Conservation (phyloP, 78 protist genomes). For the Emiliania huxleyi region DNA sequence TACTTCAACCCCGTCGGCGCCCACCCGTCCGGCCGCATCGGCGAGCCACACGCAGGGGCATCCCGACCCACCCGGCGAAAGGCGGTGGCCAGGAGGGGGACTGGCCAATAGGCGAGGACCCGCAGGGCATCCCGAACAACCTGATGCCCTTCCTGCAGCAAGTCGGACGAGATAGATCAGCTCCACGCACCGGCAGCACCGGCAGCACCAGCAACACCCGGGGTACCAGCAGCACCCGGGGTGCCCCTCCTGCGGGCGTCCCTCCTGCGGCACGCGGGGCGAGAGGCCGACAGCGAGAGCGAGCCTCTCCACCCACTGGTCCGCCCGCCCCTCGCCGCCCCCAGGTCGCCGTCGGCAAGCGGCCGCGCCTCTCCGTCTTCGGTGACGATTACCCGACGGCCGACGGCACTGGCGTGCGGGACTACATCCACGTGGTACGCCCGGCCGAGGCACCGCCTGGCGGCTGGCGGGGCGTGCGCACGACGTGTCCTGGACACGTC, state of each 20-base stretch:
- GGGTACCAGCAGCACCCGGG: too few species aligned
- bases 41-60: too few species aligned
- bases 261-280: neutral
- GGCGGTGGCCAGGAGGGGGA: too few species aligned
- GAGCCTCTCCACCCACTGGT: neutral
- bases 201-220: too few species aligned
- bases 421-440: slow-evolving; percentile 96
- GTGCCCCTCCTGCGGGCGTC: too few species aligned
- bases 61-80: too few species aligned
- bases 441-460: too few species aligned
- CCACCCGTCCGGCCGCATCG: slow-evolving; percentile 85
- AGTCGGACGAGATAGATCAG: too few species aligned
- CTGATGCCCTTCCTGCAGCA: slow-evolving; percentile 91
- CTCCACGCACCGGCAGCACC: too few species aligned
- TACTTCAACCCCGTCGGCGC: slow-evolving; percentile 99
- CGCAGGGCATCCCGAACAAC: slow-evolving; percentile 85
- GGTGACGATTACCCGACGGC: slow-evolving; percentile 94
- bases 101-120: slow-evolving; percentile 99
- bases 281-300: neutral
- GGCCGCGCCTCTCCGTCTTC: slow-evolving; percentile 77
- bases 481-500: too few species aligned
- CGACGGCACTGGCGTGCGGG: slow-evolving; percentile 93
- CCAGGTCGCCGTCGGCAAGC: slow-evolving; percentile 88
- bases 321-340: neutral
- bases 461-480: too few species aligned